phyloP scores from a whole-genome alignment of 2,329 filamentous ascomycete genomes.

The Chaetoscypha palmicola region DNA sequence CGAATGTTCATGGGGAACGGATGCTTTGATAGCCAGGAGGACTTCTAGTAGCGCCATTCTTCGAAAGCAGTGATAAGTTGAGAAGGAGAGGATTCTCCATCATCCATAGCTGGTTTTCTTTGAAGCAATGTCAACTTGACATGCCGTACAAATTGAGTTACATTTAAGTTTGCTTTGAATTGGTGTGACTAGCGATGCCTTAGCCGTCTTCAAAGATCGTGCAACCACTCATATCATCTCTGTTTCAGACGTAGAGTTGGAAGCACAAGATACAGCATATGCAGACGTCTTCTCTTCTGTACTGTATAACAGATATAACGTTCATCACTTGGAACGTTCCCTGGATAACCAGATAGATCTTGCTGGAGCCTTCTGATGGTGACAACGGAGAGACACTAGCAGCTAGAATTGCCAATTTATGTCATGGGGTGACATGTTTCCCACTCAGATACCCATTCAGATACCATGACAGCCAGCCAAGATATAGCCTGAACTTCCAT shows the following conservation, averaged over 20 bases:
- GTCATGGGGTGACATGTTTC: slow-evolving; percentile 48
- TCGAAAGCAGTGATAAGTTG: slow-evolving; percentile 38
- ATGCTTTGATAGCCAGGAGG: no score
- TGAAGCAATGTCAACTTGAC: slow-evolving; percentile 46
- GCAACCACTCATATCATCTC: slow-evolving; percentile 36
- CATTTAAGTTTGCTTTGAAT: slow-evolving; percentile 49
- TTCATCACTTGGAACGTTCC: slow-evolving; percentile 53
- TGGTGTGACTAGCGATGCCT: slow-evolving; percentile 45
- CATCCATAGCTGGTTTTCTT: slow-evolving; percentile 43
- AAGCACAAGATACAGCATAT: slow-evolving; percentile 32
- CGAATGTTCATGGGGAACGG: no score
- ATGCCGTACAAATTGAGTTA: slow-evolving; percentile 41
- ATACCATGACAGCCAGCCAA: background rate
- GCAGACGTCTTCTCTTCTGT: slow-evolving; percentile 23
- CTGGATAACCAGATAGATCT: slow-evolving; percentile 44
- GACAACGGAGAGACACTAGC: slow-evolving; percentile 50
- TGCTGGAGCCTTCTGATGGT: slow-evolving; percentile 46
- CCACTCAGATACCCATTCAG: slow-evolving; percentile 50
- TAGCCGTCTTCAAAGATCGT: slow-evolving; percentile 39
- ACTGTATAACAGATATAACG: slow-evolving; percentile 45
- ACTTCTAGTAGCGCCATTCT: slow-evolving; percentile 38
- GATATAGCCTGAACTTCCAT: background rate
- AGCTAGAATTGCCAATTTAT: slow-evolving; percentile 44
- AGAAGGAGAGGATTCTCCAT: slow-evolving; percentile 38
- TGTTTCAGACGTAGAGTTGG: slow-evolving; percentile 40